These are phyloP conservation scores for Hyphopichia fennica DNA, from an alignment of 1,139 yeast genomes.

Conservation along the genomic window DNA sequence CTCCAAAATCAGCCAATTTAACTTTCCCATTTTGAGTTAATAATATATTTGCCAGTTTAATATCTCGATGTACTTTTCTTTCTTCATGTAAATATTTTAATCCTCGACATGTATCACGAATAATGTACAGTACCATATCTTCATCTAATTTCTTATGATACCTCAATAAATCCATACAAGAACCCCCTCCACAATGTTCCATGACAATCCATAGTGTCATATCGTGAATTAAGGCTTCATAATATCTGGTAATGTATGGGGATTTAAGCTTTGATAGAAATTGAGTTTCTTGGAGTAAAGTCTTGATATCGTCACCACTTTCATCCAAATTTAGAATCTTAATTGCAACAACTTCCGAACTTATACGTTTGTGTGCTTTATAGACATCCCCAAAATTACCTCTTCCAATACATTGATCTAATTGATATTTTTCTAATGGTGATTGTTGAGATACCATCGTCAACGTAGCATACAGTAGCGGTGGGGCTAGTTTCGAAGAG, in stretches of 20 bases:
- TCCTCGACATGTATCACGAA: conserved; percentile 62
- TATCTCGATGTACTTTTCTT: conserved; percentile 78
- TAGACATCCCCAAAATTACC: conserved; percentile 91
- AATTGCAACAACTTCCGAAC: conserved; percentile 61
- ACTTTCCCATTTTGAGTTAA: conserved; percentile 62
- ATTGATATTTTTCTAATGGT: conserved; percentile 23
- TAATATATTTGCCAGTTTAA: conserved; percentile 79
- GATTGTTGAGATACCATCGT: background rate
- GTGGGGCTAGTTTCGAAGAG: no score
- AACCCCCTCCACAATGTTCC: conserved; percentile 94
- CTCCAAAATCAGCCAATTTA: conserved; percentile 86
- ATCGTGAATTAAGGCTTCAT: conserved; percentile 60
- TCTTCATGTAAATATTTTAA: conserved; percentile 71
- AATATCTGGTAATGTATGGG: conserved; percentile 64
- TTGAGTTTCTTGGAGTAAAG: conserved; percentile 71
- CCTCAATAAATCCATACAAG: conserved; percentile 73
- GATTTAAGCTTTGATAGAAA: conserved; percentile 65
- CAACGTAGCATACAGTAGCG: no score
- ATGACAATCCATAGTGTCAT: conserved; percentile 81
- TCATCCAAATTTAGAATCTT: conserved; percentile 78
- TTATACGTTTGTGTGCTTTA: conserved; percentile 46
- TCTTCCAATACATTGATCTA: conserved; percentile 67
- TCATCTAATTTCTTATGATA: conserved; percentile 56
- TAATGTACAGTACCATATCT: conserved; percentile 55
- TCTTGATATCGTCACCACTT: conserved; percentile 68